A percentile compares a stretch with the other conserved stretches of the same genome.
Conservation (phyloP, 192 early-diverging fungal species). For the Coemansia sp. region DNA sequence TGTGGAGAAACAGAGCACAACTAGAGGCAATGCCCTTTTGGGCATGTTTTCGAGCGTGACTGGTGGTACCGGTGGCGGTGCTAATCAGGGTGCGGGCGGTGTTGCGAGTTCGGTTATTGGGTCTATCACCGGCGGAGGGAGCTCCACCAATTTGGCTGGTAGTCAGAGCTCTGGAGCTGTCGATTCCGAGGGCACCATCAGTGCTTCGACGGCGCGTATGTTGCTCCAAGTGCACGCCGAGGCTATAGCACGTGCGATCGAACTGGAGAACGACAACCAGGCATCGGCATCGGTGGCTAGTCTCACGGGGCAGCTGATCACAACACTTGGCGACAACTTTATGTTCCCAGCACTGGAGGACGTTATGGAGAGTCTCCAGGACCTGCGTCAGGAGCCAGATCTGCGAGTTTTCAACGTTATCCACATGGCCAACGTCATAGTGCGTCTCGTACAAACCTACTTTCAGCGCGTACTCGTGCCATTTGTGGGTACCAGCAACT, state of each 20-base stretch:
- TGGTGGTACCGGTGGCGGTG: slow-evolving; percentile 7
- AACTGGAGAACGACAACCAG: slow-evolving; percentile 64
- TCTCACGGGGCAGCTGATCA: slow-evolving; percentile 72
- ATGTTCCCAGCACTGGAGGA: slow-evolving; percentile 81
- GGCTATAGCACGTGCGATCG: slow-evolving; percentile 72
- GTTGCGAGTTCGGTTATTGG: slow-evolving; percentile 2
- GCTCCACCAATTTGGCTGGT: not conserved
- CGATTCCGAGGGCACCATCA: slow-evolving; percentile 8
- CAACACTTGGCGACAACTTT: slow-evolving; percentile 79
- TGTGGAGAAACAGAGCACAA: slow-evolving; percentile 29
- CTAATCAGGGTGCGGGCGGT: not conserved
- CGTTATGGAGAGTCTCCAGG: slow-evolving; percentile 36
- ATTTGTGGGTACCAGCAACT: slow-evolving; percentile 39
- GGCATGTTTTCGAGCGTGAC: slow-evolving; percentile 49
- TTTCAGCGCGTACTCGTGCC: slow-evolving; percentile 45
- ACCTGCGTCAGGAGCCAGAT: slow-evolving; percentile 41
- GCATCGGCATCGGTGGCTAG: slow-evolving; percentile 60
- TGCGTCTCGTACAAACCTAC: slow-evolving; percentile 36
- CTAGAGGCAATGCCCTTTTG: slow-evolving; percentile 40
- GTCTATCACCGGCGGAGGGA: not conserved
- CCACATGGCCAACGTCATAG: slow-evolving; percentile 25
- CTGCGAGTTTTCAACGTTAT: slow-evolving; percentile 23
- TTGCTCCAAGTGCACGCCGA: slow-evolving; percentile 72
- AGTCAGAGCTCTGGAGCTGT: slow-evolving; percentile 2
- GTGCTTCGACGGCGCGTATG: slow-evolving; percentile 18